Conservation (phyloP, 176 grass and related monocot genomes). For the Aegilops bicornis region DNA sequence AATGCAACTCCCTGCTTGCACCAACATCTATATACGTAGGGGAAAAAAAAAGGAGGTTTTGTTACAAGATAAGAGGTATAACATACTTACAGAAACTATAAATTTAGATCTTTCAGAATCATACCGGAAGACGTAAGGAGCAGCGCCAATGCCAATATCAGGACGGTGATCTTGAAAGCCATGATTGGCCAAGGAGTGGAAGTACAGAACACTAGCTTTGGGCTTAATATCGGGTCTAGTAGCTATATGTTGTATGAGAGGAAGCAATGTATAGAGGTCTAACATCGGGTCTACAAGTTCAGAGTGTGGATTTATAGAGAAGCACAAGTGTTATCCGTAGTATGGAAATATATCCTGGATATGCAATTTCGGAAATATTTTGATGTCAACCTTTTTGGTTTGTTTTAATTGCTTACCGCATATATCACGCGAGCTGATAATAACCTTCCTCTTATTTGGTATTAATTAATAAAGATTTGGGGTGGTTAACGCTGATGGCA, state of each 20-base stretch:
- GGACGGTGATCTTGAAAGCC: neutral
- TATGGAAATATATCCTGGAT: neutral
- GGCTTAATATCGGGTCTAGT: neutral
- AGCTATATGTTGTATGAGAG: neutral
- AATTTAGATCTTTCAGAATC: no score
- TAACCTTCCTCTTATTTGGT: neutral
- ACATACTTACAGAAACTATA: neutral
- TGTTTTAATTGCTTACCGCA: no score
- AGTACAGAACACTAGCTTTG: neutral
- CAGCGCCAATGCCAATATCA: neutral
- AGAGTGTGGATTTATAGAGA: neutral
- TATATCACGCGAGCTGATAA: neutral
- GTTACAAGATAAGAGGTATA: neutral
- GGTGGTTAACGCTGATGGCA: no score
- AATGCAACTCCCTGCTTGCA: neutral
- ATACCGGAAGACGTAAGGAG: neutral
- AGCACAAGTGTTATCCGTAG: neutral
- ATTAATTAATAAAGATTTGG: neutral
- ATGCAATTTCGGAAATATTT: neutral
- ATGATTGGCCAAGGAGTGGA: neutral
- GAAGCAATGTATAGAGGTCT: neutral
- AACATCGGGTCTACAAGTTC: neutral
- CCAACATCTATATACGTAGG: neutral
- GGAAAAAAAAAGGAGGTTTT: neutral
- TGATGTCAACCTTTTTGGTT: neutral